Evolutionary conservation across 2,329 filamentous ascomycete genomes (phyloP).

Genomic region (Pseudomassariella vexata): DNA sequence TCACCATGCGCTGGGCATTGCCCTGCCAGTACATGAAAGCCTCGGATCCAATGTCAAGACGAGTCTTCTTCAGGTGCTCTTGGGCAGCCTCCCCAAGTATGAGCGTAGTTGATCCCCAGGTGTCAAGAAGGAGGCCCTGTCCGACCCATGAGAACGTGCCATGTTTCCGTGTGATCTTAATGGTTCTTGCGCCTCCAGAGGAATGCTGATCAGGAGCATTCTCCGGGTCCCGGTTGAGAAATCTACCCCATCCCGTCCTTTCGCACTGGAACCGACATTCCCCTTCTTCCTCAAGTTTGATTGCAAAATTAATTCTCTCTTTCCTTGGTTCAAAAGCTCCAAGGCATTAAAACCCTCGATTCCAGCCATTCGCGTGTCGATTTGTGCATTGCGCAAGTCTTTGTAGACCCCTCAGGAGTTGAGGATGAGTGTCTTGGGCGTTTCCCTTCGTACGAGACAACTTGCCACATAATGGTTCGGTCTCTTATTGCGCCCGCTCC

Average conservation of each 20-base stretch:
- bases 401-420: constrained; percentile 56
- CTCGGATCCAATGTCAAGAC: constrained; percentile 61
- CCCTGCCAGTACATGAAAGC: constrained; percentile 66
- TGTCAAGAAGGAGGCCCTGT: constrained; percentile 61
- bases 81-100: constrained; percentile 35
- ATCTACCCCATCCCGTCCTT: constrained; percentile 47
- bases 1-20: constrained; percentile 54
- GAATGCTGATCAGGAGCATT: constrained; percentile 53
- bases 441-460: constrained; percentile 52
- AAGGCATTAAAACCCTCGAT: constrained; percentile 55
- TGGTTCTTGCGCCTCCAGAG: constrained; percentile 59
- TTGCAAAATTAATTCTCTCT: constrained; percentile 42
- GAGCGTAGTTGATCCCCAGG: constrained; percentile 51
- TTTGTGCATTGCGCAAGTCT: constrained; percentile 54
- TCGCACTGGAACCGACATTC: constrained; percentile 52
- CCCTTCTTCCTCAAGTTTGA: constrained; percentile 51
- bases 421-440: constrained; percentile 41
- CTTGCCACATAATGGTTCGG: constrained; percentile 60
- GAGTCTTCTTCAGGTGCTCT: constrained; percentile 42
- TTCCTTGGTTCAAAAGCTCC: constrained; percentile 45
- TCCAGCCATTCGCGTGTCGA: constrained; percentile 57
- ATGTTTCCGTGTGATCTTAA: constrained; percentile 51
- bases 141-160: constrained; percentile 51
- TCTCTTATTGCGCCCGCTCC: constrained; percentile 60
- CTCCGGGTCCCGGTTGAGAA: constrained; percentile 53